phyloP scores from a whole-genome alignment of 2,329 filamentous ascomycete species.

The Sporothrix variecibatus region DNA sequence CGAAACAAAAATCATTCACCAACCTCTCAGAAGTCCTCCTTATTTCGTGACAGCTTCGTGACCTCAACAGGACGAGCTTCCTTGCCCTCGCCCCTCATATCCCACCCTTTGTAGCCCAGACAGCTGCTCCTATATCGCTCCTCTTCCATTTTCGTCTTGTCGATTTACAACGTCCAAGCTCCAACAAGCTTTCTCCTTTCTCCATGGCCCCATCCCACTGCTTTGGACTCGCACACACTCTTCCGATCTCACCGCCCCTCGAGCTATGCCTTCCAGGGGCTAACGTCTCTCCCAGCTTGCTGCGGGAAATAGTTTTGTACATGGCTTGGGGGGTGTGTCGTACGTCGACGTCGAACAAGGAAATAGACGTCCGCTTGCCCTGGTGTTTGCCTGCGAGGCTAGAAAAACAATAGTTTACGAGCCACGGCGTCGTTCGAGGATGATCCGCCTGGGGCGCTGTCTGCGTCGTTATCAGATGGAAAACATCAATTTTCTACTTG shows the following conservation, averaged over 20 bases:
- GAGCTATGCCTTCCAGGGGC: conserved; percentile 8
- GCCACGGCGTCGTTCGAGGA: neutral
- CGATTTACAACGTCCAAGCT: neutral
- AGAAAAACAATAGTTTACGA: neutral
- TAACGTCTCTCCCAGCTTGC: neutral
- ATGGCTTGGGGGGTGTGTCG: neutral
- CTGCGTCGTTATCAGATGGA: conserved; percentile 25
- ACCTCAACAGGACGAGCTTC: neutral
- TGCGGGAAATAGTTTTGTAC: neutral
- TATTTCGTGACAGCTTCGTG: neutral
- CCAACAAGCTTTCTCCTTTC: conserved; percentile 12
- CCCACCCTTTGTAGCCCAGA: neutral
- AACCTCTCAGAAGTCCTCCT: neutral
- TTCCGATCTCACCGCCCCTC: neutral
- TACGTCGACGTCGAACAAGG: neutral
- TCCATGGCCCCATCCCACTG: neutral
- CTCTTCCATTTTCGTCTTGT: neutral
- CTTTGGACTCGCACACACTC: neutral
- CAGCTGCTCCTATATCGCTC: neutral
- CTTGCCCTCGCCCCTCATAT: neutral
- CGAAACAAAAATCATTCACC: neutral
- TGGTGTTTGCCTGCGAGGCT: neutral
- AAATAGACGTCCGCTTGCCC: neutral
- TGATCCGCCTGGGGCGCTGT: neutral
- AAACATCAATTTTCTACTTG: neutral